Evolutionary conservation across 805 yeast genomes (phyloP).

Genomic region (Gaillardinia entomophila): DNA sequence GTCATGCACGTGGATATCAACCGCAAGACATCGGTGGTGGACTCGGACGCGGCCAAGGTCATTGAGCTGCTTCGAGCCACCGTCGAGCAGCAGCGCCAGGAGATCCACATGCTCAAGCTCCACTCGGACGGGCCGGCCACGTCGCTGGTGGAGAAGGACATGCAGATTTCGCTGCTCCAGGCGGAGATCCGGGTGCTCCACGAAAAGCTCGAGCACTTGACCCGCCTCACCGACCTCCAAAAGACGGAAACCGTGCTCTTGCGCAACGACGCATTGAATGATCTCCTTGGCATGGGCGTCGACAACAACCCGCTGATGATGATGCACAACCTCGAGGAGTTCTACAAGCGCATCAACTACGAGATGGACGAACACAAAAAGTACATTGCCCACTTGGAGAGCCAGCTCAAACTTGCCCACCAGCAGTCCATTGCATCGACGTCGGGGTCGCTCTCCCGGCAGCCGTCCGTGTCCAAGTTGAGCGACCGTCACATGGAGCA

Average conservation of each 20-base stretch:
- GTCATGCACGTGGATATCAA: constrained; percentile 59
- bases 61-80: constrained; percentile 54
- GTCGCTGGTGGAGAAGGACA: constrained; percentile 5
- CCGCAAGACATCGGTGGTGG: constrained; percentile 30
- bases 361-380: constrained; percentile 57
- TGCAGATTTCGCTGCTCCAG: constrained; percentile 24
- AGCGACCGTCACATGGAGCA: constrained; percentile 11
- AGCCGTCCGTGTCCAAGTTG: background rate
- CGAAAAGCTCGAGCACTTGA: constrained; percentile 65
- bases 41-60: constrained; percentile 36
- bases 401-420: constrained; percentile 35
- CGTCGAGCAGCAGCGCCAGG: constrained; percentile 55
- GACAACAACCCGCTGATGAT: constrained; percentile 27
- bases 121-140: background rate
- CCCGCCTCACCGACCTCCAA: constrained; percentile 57
- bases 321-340: constrained; percentile 45
- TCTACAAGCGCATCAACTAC: constrained; percentile 38
- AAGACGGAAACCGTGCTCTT: constrained; percentile 50
- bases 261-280: constrained; percentile 55
- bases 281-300: constrained; percentile 43
- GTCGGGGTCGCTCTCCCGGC: background rate
- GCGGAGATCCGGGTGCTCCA: constrained; percentile 62
- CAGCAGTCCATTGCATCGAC: constrained; percentile 7
- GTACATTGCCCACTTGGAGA: constrained; percentile 56
- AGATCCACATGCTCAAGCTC: constrained; percentile 37